Evolutionary conservation across 495 filamentous ascomycete genomes (phyloP), one percentile per base, ranked within the genome.

Genomic region (Daldinia loculata): DNA sequence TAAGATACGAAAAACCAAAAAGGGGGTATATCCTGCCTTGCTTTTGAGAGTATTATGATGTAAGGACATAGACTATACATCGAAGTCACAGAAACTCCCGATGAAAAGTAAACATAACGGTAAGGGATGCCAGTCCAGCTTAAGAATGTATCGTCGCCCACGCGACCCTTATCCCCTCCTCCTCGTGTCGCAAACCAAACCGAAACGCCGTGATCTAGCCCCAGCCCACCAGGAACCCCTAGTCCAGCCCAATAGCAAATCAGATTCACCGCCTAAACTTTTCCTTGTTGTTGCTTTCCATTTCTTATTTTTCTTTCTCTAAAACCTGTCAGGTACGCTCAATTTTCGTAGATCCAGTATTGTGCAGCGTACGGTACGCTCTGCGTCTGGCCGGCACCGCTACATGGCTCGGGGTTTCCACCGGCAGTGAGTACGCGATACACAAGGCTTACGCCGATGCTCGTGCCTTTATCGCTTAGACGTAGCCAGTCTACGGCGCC

Each of bases 361-460:
- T 87, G 85, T 0, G 91, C 86, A 0, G 89, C 80, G 77, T 93
- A 94, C 11, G 87, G 83, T 4, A 92, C 84, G 64, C 78, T 84
- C 71, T 83, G 75, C 30, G 84, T 74, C 9, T 66, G 70, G 0
- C 80, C 81, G 0, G 69, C 75, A 1, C 77, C 68, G 62, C 82
- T 85, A 12, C 84, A 89, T n/a, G 79, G 57, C 50, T 84, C 83
- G 7, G 86, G 57, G 30, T 71, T 74, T 19, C 91, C 91, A n/a
- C 88, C 88, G 12, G 87, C 87, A 1, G 91, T 93, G 60, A 86
- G 75, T 19, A 93, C 86, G 36, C 91, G 85, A 74, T 92, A 93
- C 3, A 92, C 88, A 39, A 84, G 75, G 67, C 80, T 77, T 9
- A 86, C 41, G 43, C 83, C 88, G 45, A 77, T 61, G 66, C 85